Conservation (phyloP, 2,329 filamentous ascomycete genomes). For the Aureobasidium lini region DNA sequence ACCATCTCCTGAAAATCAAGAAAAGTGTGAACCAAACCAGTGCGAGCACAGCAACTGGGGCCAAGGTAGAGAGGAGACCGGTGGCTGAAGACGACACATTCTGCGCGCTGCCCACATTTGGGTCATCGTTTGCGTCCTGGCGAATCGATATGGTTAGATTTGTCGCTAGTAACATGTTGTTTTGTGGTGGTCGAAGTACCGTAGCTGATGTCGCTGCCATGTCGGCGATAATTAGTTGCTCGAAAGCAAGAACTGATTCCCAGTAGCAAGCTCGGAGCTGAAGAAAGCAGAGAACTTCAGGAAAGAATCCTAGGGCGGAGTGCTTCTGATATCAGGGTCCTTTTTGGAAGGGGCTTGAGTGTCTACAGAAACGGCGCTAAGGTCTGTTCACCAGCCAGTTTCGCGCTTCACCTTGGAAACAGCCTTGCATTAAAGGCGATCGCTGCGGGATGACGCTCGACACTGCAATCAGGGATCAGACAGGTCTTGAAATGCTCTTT, state of each 20-base stretch:
- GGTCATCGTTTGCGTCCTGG: conserved; percentile 18
- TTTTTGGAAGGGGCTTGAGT: not conserved
- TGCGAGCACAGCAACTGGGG: conserved; percentile 28
- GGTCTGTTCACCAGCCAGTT: not conserved
- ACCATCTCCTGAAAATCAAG: conserved; percentile 34
- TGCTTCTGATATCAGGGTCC: conserved; percentile 6
- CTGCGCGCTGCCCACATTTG: conserved; percentile 19
- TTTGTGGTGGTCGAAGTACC: not conserved
- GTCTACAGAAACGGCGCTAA: not conserved
- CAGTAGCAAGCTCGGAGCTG: not conserved
- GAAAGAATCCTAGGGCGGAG: not conserved
- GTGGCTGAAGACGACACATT: conserved; percentile 23
- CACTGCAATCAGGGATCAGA: not conserved
- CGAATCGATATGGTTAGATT: not conserved
- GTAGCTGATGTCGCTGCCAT: conserved; percentile 6
- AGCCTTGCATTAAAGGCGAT: conserved; percentile 4
- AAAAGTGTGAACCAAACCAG: conserved; percentile 31
- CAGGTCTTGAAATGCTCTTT: not conserved
- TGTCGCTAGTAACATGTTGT: not conserved
- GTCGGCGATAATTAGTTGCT: not conserved
- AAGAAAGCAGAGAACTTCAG: not conserved
- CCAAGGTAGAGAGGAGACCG: conserved; percentile 29
- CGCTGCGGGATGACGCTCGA: conserved; percentile 3
- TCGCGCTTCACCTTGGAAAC: conserved; percentile 5
- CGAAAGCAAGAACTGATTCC: not conserved